Evolutionary conservation across 2,329 filamentous ascomycete genomes (phyloP), one percentile per base, ranked within the genome.

Genomic region (Fusarium stilboides): DNA sequence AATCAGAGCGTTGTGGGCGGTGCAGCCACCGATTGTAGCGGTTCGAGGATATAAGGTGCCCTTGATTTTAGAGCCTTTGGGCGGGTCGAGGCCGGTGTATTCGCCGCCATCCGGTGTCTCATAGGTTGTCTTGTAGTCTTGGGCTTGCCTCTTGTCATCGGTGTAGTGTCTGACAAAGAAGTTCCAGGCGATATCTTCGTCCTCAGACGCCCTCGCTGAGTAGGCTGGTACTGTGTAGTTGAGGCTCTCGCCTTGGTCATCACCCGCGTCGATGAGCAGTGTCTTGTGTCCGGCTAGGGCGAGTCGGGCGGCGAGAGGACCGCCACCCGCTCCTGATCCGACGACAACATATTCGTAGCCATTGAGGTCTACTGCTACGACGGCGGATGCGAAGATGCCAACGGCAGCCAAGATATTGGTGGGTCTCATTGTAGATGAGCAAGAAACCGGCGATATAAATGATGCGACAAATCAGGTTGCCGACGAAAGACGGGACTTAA

Each of bases 141-240:
- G 80, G 22, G 83, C 80, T 65, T 88, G 85, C 37, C 85, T 81
- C 22, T 77, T 75, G 43, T 86, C 78, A 62, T 90, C 83, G 12
- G 82, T 79, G 71, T 89, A 90, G 75, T 91, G 88, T 45, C 83
- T 83, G n/a, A 89, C 86, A 67, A 86, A 91, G 77, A 87, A 91
- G 76, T 89, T 86, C 89, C 89, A 91, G 46, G 82, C 79, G 68
- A 89, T 82, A n/a, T 83, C 81, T 24, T 81, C 80, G 61, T 89
- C 85, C 71, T 90, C 86, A 12, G 86, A 87, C 3, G 85, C 82
- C 20, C 82, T 80, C 45, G 83, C 82, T 24, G 84, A 83, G 70
- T 87, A 83, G 3, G 86, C 83, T 8, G 88, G 87, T 7, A 89
- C 82, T 12, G 85, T 82, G 65, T 87, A 84, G 71, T 87, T 84